These are phyloP conservation scores for Rhodotorula sp. DNA, from an alignment of 1,284 basidiomycete species.

Conservation along the genomic window DNA sequence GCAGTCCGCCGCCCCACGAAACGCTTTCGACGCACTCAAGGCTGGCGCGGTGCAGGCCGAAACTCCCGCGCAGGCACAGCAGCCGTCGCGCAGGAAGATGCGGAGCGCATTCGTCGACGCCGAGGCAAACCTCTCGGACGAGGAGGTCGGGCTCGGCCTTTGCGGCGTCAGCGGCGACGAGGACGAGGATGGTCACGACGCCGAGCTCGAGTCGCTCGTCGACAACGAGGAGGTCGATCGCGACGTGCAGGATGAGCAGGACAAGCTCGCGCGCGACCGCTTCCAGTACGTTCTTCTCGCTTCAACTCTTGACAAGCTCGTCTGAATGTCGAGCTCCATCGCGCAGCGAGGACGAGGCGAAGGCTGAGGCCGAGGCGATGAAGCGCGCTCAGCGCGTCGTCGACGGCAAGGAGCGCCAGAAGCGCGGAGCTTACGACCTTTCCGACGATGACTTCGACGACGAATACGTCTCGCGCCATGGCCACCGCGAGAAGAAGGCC, in stretches of 20 bases:
- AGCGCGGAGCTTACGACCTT: conserved; percentile 24
- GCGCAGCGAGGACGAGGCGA: conserved; percentile 25
- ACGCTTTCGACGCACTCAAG: conserved; percentile 28
- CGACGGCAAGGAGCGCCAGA: conserved; percentile 36
- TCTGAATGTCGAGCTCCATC: too few species aligned
- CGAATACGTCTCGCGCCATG: conserved; percentile 15
- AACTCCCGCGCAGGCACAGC: neutral
- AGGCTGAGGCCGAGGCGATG: conserved; percentile 23
- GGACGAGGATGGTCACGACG: conserved; percentile 36
- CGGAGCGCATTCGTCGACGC: conserved; percentile 28
- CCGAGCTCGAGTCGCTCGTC: conserved; percentile 36
- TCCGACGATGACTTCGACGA: conserved; percentile 42
- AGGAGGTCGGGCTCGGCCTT: conserved; percentile 24
- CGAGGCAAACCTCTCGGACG: conserved; percentile 35
- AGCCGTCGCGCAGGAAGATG: neutral
- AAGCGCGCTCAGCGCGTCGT: conserved; percentile 29
- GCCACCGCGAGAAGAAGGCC: conserved; percentile 9
- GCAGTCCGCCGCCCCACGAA: conserved; percentile 10
- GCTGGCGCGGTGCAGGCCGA: neutral
- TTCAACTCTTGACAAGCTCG: neutral
- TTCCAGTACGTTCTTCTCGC: too few species aligned
- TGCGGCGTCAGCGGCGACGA: conserved; percentile 35
- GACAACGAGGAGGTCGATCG: conserved; percentile 33
- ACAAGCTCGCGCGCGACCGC: conserved; percentile 17
- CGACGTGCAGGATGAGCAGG: conserved; percentile 31